Conservation (phyloP, 192 early-diverging fungal genomes). For the Spinellus fusiger region DNA sequence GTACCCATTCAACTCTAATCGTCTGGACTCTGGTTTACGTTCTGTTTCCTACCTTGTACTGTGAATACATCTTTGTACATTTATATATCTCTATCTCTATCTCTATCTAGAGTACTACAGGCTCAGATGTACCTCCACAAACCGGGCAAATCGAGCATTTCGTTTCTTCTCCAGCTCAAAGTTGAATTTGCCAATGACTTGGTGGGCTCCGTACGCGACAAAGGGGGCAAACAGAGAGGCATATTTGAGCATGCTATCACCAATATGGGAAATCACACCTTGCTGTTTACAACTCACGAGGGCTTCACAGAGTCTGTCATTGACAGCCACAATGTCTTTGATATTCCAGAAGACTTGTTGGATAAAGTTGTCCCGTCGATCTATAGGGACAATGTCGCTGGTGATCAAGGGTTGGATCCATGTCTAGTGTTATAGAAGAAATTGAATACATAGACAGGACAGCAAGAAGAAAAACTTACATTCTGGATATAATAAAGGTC, state of each 20-base stretch:
- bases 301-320: conserved; percentile 52
- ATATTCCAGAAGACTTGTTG: conserved; percentile 77
- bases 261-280: conserved; percentile 69
- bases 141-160: conserved; percentile 65
- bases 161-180: conserved; percentile 74
- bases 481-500: conserved; percentile 77
- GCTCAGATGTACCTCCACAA: conserved; percentile 71
- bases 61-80: neutral
- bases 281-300: conserved; percentile 59
- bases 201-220: conserved; percentile 81
- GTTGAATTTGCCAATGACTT: conserved; percentile 74
- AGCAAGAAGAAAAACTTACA: conserved; percentile 35
- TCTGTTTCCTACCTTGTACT: conserved; percentile 50
- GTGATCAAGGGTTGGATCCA: conserved; percentile 64
- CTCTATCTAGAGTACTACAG: no score
- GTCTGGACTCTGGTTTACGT: conserved; percentile 69
- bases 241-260: conserved; percentile 77
- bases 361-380: conserved; percentile 67
- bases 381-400: conserved; percentile 59
- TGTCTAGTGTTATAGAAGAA: conserved; percentile 23
- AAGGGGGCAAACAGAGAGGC: conserved; percentile 72
- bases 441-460: neutral
- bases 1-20: conserved; percentile 82
- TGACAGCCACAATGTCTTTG: conserved; percentile 55
- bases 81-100: no score